phyloP scores from a whole-genome alignment of 208 protist species.

The Leishmania tarentolae region DNA sequence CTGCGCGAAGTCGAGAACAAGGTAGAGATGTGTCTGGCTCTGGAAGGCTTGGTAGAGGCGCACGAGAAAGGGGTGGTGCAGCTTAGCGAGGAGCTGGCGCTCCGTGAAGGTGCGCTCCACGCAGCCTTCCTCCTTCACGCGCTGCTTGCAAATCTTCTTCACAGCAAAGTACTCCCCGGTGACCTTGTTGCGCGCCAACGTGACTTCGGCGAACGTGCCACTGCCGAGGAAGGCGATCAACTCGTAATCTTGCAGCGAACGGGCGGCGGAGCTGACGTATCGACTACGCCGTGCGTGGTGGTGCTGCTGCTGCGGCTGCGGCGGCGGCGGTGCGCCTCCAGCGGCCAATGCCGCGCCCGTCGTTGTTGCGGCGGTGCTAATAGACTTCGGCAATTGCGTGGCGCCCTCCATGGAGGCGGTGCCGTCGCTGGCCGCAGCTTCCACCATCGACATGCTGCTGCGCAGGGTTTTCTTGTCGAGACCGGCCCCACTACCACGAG shows the following conservation, averaged over 20 bases:
- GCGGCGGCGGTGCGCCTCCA: neutral
- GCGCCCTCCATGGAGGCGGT: neutral
- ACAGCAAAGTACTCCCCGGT: slow-evolving; percentile 78
- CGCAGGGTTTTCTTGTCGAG: neutral
- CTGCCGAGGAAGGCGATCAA: slow-evolving; percentile 84
- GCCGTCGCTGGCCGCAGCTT: neutral
- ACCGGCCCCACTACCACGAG: neutral
- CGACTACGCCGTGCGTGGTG: neutral
- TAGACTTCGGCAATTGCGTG: neutral
- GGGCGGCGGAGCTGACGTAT: slow-evolving; percentile 66
- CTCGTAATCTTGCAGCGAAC: slow-evolving; percentile 85
- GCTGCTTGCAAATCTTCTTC: slow-evolving; percentile 89
- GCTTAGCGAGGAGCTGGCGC: slow-evolving; percentile 73
- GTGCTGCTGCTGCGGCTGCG: neutral
- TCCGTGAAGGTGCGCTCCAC: slow-evolving; percentile 88
- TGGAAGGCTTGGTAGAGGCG: slow-evolving; percentile 84
- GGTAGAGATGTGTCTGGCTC: slow-evolving; percentile 79
- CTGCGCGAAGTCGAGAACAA: slow-evolving; percentile 86
- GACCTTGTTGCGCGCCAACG: slow-evolving; percentile 69
- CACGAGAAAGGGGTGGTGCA: slow-evolving; percentile 85
- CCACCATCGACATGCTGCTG: neutral
- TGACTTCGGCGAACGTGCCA: slow-evolving; percentile 88
- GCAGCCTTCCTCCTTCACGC: slow-evolving; percentile 78
- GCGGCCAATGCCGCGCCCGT: neutral
- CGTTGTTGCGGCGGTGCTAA: neutral